Base-by-base conservation (phyloP, 2,329 filamentous ascomycete species). In the Xylariaceae sp. region DNA sequence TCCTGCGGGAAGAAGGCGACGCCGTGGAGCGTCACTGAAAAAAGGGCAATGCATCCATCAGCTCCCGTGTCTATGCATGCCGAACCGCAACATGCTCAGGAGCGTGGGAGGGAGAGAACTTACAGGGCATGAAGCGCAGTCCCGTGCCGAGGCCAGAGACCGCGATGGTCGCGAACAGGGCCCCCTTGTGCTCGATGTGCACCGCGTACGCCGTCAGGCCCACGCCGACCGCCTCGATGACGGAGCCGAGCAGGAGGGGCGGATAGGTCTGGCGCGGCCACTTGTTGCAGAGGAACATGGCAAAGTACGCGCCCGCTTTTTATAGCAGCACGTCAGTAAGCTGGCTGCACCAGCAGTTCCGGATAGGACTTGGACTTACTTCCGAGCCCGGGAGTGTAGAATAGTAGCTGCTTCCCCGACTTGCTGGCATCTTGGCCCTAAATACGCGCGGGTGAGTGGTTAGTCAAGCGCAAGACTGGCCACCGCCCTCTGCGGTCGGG, bases 151-250 rank as follows among this genome's bases (percentile, higher is more conserved):
- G 67, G 2, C 80, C 80, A 0, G 75, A 67, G 2, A 84, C 53
- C 0, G 69, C 77, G 61, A 84, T 76, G 68, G 83, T 82, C 17
- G 72, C 77, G 43, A 75, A 80, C 15, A 83, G 68, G 6, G 72
- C 54, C 0, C 60, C 51, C 0, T 60, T 56, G 31, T 72, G 56
- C 1, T 69, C 64, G 1, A 53, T 57, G 4, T 67, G 66, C 12
- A 80, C 60, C 0, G 75, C 76, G 55, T 67, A 75, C 0, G 70
- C 67, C 3, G 84, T 55, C 5, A 80, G 54, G 0, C 67, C 68
- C 21, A 83, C 62, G 3, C 77, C 79, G 1, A 72, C 52, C 1
- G 73, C 68, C 46, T 80, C 75, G 19, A 75, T 53, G 6, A 77
- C 42, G 1, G 67, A 66, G 11, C 76, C 76, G 3, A 75, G 36